Base-by-base conservation (phyloP, 176 grass and related monocot genomes). In the Triticum timopheevii region DNA sequence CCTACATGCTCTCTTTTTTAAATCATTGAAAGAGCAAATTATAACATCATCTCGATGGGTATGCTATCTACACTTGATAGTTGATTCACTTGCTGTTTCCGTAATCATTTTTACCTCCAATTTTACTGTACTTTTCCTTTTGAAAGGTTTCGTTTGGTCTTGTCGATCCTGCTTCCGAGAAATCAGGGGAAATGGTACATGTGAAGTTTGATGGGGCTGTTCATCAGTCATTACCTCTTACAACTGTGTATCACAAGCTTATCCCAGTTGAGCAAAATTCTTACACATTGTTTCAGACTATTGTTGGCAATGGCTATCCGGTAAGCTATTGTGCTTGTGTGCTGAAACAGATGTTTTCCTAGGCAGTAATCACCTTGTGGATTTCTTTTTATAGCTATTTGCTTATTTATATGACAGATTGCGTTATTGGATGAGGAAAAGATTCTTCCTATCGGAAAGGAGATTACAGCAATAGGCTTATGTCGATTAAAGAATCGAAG, bases 351-450 rank as follows among this genome's bases (percentile, higher is more conserved):
- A 84, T 78, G n/a, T 83, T 85, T 56, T 8, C 3, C 3, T 56
- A 31, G 69, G 38, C 34, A 72, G 79, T 74, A 68, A 19, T 80
- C 35, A 74, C 10, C 49, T 31, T 16, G 58, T 15, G n/a, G 31
- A 52, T 84, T 34, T 70, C 52, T 54, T 25, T 78, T 23, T 16
- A 85, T 39, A 73, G 13, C 49, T 87, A 73, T 79, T 68, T 85
- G 2, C 77, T 79, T 76, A 19, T 49, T 65, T 76, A 65, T 80
- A 79, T 47, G 66, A 3, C 85, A 99, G 94, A 91, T 96, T 81
- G 97, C 92, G 9, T 84, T 99, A 50, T 78, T 99, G 92, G 90
- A 99, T 74, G 97, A 99, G 87, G 97, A 99, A 89, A 99, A 96
- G 87, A 99, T 99, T 54, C 90, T 99, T 87, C 94, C 97, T 63